phyloP scores from a whole-genome alignment of 2,329 filamentous ascomycete genomes.

The Ophiostoma angusticollis region DNA sequence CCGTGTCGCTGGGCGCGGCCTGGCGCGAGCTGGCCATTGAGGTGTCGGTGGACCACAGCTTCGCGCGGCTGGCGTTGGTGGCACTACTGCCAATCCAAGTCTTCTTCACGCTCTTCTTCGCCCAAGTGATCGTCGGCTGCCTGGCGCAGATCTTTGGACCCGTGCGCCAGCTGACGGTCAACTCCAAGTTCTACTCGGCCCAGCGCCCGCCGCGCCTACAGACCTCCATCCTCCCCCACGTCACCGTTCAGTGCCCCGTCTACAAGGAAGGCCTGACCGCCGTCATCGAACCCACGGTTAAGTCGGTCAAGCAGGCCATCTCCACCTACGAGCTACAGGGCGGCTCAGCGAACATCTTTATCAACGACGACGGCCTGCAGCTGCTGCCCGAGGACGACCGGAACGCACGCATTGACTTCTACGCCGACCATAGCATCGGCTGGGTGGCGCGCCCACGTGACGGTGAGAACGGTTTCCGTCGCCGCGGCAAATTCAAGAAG shows the following conservation, averaged over 20 bases:
- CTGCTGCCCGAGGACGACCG: conserved; percentile 50
- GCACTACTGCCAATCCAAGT: conserved; percentile 57
- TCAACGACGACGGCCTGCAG: conserved; percentile 65
- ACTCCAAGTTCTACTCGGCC: conserved; percentile 75
- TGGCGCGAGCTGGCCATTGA: conserved; percentile 58
- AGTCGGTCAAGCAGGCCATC: conserved; percentile 65
- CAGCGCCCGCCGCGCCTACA: conserved; percentile 51
- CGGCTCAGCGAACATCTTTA: conserved; percentile 64
- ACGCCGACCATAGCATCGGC: conserved; percentile 55
- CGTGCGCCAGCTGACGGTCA: conserved; percentile 56
- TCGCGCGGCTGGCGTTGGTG: conserved; percentile 50
- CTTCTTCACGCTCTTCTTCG: conserved; percentile 75
- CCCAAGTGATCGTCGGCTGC: conserved; percentile 64
- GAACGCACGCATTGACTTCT: conserved; percentile 52
- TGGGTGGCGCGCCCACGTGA: conserved; percentile 56
- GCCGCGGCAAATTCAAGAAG: conserved; percentile 57
- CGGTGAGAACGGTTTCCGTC: conserved; percentile 47
- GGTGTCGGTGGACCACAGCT: conserved; percentile 50
- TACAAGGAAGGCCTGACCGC: conserved; percentile 70
- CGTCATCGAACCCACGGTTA: conserved; percentile 66
- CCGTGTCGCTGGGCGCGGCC: conserved; percentile 54
- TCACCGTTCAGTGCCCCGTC: conserved; percentile 76
- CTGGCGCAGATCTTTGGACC: conserved; percentile 66
- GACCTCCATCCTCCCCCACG: conserved; percentile 47
- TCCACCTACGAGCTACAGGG: conserved; percentile 66